Evolutionary conservation across 345 rosid species (phyloP), one percentile per base, ranked within the genome.

Genomic region (Eucalyptus sideroxylon): DNA sequence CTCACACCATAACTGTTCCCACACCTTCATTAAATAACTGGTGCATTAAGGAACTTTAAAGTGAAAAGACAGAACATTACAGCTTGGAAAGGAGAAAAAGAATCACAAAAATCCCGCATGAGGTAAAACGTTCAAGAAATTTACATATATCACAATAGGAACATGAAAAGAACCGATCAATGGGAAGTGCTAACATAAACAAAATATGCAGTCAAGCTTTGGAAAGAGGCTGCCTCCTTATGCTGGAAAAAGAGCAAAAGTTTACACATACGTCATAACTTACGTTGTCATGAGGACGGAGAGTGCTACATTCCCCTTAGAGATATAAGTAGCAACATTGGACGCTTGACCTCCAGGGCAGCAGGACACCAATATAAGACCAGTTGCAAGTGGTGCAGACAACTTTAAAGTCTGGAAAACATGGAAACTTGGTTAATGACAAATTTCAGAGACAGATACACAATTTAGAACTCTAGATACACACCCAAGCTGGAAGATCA

Each of bases 211-310:
- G 6, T 77, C 30, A 77, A 11, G 85, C 85, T 77, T 40, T 77
- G 30, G 27, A 77, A 77, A 37, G 47, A 40, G 47, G 85, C 27
- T 21, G 30, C 2, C 85, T 77, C 30, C 30, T 77, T 77, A 77
- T 77, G 85, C 85, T 77, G 37, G 42, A 56, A 89, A 89, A 49
- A 24, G 30, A 50, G n/a, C 10, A 19, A 65, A 69, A 21, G 50
- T 40, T 44, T 27, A 88, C 60, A 90, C 53, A 87, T 11, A 86
- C 30, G 31, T 59, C 49, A 65, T 82, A 60, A 90, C 94, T 89
- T 94, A 98, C 99, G 98, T 98, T 88, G 99, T 98, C 99, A 98
- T 98, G 59, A 98, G 99, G 86, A 98, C 99, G 42, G 99, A 98
- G 89, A 98, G 98, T 11, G 99, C 99, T 34, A 97, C 99, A 89